Conservation (phyloP, 345 rosid genomes). For the Brassica nigra region DNA sequence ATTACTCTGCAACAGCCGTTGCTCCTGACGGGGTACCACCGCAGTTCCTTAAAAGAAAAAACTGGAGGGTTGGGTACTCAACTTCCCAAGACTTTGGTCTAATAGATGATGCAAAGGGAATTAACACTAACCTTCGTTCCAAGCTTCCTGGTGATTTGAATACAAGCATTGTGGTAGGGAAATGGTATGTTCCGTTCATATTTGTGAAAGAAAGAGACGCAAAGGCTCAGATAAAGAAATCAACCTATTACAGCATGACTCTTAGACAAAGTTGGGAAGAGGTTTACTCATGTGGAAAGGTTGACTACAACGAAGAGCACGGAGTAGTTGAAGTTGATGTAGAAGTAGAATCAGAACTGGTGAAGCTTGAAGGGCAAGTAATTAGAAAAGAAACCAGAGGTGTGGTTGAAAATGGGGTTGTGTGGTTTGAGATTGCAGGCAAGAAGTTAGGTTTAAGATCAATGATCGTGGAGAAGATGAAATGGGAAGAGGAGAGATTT, state of each 20-base stretch:
- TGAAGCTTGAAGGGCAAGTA: slow-evolving; percentile 39
- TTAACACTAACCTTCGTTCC: slow-evolving; percentile 27
- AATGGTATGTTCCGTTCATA: slow-evolving; percentile 74
- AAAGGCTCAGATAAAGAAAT: slow-evolving; percentile 45
- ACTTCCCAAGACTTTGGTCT: not conserved
- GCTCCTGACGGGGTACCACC: slow-evolving; percentile 42
- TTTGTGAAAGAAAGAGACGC: slow-evolving; percentile 49
- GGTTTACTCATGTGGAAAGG: slow-evolving; percentile 43
- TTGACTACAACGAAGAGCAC: not conserved
- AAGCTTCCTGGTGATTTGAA: slow-evolving; percentile 44
- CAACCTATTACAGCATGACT: slow-evolving; percentile 56
- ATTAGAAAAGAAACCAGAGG: not conserved
- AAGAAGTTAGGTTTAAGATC: slow-evolving; percentile 49
- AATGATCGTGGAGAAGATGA: slow-evolving; percentile 54
- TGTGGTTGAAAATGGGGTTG: slow-evolving; percentile 41
- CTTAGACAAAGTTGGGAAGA: slow-evolving; percentile 63
- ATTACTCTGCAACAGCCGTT: slow-evolving; percentile 49
- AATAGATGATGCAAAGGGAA: not conserved
- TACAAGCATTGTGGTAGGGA: slow-evolving; percentile 49
- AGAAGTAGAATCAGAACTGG: slow-evolving; percentile 41
- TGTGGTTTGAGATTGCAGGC: slow-evolving; percentile 42
- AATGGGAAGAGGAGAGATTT: slow-evolving; percentile 53
- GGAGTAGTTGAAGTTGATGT: slow-evolving; percentile 38
- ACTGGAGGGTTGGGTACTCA: not conserved
- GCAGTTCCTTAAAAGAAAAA: not conserved